A percentile compares a stretch with the other conserved stretches of the same genome.
phyloP scores from a whole-genome alignment of 2,329 filamentous ascomycete genomes.

The Neurospora sp. region DNA sequence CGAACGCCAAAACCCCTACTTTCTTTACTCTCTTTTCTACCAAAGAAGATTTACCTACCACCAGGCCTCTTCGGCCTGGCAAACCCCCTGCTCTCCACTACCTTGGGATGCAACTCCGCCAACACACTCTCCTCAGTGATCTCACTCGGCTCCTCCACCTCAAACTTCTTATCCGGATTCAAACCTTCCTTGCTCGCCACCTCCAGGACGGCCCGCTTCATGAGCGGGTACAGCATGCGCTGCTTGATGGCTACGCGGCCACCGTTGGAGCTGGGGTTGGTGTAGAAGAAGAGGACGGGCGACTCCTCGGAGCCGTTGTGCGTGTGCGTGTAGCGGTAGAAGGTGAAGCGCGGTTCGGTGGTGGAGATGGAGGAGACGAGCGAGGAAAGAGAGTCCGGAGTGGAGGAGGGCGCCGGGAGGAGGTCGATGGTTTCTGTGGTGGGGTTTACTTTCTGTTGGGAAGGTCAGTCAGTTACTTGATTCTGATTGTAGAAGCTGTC shows the following conservation, averaged over 20 bases:
- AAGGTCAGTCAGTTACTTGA: no score
- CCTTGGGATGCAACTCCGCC: slow-evolving; percentile 58
- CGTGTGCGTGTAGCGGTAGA: slow-evolving; percentile 58
- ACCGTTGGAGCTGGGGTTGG: slow-evolving; percentile 56
- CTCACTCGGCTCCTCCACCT: slow-evolving; percentile 58
- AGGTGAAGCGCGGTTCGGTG: slow-evolving; percentile 65
- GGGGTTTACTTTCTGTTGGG: slow-evolving; percentile 57
- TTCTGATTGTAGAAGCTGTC: no score
- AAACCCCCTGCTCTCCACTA: slow-evolving; percentile 58
- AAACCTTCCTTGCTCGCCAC: slow-evolving; percentile 56
- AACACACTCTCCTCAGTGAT: slow-evolving; percentile 56
- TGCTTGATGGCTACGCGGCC: slow-evolving; percentile 62
- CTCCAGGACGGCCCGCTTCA: slow-evolving; percentile 56
- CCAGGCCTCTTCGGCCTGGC: slow-evolving; percentile 72
- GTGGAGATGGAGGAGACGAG: slow-evolving; percentile 51
- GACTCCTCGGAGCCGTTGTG: slow-evolving; percentile 40
- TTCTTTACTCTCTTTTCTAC: no score
- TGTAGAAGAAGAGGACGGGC: slow-evolving; percentile 72
- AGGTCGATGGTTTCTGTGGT: slow-evolving; percentile 60
- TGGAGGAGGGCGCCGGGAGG: slow-evolving; percentile 37
- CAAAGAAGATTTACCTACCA: slow-evolving; percentile 22
- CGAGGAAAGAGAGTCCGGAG: slow-evolving; percentile 35
- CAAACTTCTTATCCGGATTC: slow-evolving; percentile 59
- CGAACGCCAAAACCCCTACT: no score
- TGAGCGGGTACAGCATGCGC: slow-evolving; percentile 73